Evolutionary conservation across 179 eudicot genomes (phyloP).

Genomic region (Beta macrorhiza): DNA sequence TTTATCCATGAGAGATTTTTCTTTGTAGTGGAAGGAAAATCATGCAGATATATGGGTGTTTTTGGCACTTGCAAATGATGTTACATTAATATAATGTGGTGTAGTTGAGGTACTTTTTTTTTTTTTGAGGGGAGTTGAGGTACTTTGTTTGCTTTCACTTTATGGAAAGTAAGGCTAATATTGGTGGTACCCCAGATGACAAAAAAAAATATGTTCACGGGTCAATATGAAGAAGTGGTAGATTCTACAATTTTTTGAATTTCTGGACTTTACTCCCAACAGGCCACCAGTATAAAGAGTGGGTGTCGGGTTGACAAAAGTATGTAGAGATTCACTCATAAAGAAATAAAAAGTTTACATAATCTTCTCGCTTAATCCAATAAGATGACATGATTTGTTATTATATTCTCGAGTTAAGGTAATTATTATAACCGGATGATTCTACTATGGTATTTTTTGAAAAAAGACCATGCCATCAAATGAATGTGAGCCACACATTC

Average conservation of each 20-base stretch:
- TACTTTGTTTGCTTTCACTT: conserved; percentile 15
- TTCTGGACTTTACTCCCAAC: neutral
- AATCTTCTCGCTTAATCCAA: too few relatives aligned
- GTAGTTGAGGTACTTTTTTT: conserved; percentile 9
- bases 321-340: neutral
- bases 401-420: too few relatives aligned
- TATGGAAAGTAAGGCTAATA: conserved; percentile 5
- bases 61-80: conserved; percentile 13
- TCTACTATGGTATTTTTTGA: too few relatives aligned
- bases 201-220: conserved; percentile 28
- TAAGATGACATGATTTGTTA: too few relatives aligned
- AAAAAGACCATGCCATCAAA: too few relatives aligned
- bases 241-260: neutral
- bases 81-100: neutral
- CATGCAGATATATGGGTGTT: conserved; percentile 10
- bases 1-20: conserved; percentile 10
- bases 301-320: neutral
- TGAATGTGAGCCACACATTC: too few relatives aligned
- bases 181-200: conserved; percentile 17
- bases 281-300: neutral
- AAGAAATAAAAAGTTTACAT: neutral
- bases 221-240: conserved; percentile 20
- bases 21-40: neutral
- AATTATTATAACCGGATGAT: too few relatives aligned
- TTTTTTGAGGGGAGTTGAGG: neutral